A percentile compares a stretch with the other conserved stretches of the same genome.
These are phyloP conservation scores for Zygosaccharomyces pseudorouxii DNA, from an alignment of 805 yeast species.

Conservation along the genomic window DNA sequence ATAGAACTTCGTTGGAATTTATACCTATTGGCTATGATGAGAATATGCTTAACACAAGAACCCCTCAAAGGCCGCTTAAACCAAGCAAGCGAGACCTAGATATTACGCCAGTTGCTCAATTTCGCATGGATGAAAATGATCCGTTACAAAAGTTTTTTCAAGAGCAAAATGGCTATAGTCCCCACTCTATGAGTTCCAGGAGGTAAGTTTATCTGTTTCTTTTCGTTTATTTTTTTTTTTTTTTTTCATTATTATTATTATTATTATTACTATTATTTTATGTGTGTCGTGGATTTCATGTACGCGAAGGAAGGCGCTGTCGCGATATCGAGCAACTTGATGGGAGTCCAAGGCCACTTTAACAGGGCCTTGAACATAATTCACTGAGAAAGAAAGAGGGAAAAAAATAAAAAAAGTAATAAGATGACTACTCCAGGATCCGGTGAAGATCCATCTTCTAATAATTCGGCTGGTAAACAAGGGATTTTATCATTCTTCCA, in stretches of 20 bases:
- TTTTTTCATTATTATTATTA: neutral
- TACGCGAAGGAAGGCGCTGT: neutral
- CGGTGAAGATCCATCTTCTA: neutral
- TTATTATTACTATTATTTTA: neutral
- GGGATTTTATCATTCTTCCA: conserved; percentile 29
- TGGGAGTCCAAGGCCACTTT: neutral
- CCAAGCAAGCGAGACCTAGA: conserved; percentile 4
- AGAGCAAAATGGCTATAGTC: conserved; percentile 8
- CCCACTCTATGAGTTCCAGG: neutral
- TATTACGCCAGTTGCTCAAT: conserved; percentile 6
- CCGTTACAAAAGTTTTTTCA: conserved; percentile 17
- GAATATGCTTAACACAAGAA: conserved; percentile 7
- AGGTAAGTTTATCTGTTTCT: neutral
- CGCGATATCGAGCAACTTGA: conserved; percentile 1
- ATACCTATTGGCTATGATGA: conserved; percentile 25
- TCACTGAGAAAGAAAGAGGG: neutral
- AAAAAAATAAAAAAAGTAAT: neutral
- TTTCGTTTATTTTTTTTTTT: conserved; percentile 1
- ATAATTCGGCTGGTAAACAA: conserved; percentile 10
- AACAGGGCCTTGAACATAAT: neutral
- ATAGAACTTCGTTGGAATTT: conserved; percentile 14
- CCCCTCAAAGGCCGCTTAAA: conserved; percentile 7
- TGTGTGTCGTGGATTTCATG: neutral
- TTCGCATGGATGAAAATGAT: conserved; percentile 11
- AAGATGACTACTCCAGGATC: conserved; percentile 5